Evolutionary conservation across 2,329 filamentous ascomycete species (phyloP).

Genomic region (Ceratocystis destructans): DNA sequence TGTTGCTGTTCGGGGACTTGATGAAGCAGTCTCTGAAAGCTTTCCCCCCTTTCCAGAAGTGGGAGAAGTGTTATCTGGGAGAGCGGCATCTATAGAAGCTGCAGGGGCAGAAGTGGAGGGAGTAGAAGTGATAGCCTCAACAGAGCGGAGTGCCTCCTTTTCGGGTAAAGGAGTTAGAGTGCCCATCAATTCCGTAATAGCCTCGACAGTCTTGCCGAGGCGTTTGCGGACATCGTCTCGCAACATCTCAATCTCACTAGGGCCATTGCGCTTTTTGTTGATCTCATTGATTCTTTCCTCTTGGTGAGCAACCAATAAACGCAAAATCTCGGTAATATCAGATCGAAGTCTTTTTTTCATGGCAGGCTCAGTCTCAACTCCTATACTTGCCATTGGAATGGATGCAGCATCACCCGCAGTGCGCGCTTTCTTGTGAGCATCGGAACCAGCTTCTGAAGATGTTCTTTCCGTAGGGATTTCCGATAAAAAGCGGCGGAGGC

Average conservation of each 20-base stretch:
- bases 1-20: neutral
- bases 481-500: conserved; percentile 17
- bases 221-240: conserved; percentile 9
- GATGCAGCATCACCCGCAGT: neutral
- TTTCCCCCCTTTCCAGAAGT: neutral
- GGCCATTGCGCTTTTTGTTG: neutral
- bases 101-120: neutral
- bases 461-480: conserved; percentile 6
- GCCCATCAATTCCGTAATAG: conserved; percentile 10
- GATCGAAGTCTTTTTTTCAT: conserved; percentile 17
- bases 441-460: neutral
- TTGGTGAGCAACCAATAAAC: conserved; percentile 13
- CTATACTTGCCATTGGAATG: conserved; percentile 1
- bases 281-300: conserved; percentile 11
- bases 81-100: neutral
- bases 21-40: neutral
- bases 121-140: neutral
- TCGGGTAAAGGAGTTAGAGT: neutral
- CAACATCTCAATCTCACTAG: conserved; percentile 9
- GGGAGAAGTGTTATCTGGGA: neutral
- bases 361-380: conserved; percentile 18
- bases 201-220: conserved; percentile 6
- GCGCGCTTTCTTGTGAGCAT: neutral
- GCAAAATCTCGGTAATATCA: conserved; percentile 17
- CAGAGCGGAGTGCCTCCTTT: neutral